Percentiles rank a stretch among this genome's conserved stretches.
Conservation (phyloP, 2,329 filamentous ascomycete species). For the Penicillium sp. region DNA sequence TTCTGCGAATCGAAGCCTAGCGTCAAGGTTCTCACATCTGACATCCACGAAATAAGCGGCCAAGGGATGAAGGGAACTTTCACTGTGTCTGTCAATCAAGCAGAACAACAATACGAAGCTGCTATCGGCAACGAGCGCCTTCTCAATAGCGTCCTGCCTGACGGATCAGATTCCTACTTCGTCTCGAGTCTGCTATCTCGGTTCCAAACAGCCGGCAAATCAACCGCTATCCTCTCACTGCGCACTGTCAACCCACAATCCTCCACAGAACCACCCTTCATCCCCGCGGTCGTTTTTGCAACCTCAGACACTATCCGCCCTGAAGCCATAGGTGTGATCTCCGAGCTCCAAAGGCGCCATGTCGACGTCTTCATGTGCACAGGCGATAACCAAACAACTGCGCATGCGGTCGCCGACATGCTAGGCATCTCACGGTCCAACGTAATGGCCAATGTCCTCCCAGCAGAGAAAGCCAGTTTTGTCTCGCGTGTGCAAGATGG, state of each 20-base stretch:
- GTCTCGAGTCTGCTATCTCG: slow-evolving; percentile 36
- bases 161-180: slow-evolving; percentile 35
- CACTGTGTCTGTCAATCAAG: slow-evolving; percentile 28
- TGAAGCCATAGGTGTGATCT: slow-evolving; percentile 66
- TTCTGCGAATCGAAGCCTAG: slow-evolving; percentile 45
- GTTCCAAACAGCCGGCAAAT: slow-evolving; percentile 45
- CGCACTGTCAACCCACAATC: slow-evolving; percentile 25
- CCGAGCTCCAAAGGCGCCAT: slow-evolving; percentile 62
- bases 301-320: slow-evolving; percentile 78
- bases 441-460: slow-evolving; percentile 83
- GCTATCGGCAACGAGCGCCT: slow-evolving; percentile 60
- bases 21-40: slow-evolving; percentile 28
- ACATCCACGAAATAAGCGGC: slow-evolving; percentile 56
- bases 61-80: slow-evolving; percentile 59
- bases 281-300: slow-evolving; percentile 66
- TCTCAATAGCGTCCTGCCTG: slow-evolving; percentile 34
- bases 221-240: slow-evolving; percentile 46
- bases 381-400: slow-evolving; percentile 85
- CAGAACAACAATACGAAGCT: slow-evolving; percentile 42
- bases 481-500: slow-evolving; percentile 39
- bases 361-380: slow-evolving; percentile 89
- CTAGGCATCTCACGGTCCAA: slow-evolving; percentile 72
- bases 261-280: slow-evolving; percentile 26
- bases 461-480: slow-evolving; percentile 67
- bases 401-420: slow-evolving; percentile 70